Conservation (phyloP, 768 basidiomycete genomes). For the Mycena olivaceomarginata region DNA sequence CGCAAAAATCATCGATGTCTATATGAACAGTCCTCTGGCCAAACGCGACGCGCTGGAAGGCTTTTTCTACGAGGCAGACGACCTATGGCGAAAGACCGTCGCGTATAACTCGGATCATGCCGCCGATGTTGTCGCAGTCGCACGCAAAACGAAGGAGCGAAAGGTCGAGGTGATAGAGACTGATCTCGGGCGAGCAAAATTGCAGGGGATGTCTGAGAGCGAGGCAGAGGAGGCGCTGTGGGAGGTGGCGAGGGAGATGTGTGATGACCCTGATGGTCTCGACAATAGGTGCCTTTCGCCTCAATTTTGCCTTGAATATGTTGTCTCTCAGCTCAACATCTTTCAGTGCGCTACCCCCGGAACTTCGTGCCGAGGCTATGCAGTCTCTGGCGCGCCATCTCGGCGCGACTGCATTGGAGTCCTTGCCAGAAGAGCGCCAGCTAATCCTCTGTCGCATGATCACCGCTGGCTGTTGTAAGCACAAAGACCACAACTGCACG, state of each 20-base stretch:
- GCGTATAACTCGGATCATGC: neutral
- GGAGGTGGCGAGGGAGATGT: constrained; percentile 9
- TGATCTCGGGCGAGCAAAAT: neutral
- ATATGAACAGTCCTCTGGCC: neutral
- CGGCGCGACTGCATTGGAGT: neutral
- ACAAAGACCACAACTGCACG: constrained; percentile 15
- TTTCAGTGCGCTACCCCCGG: neutral
- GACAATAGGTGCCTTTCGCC: too few relatives aligned
- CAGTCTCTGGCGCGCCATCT: neutral
- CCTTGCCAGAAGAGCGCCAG: neutral
- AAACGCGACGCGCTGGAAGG: too few relatives aligned
- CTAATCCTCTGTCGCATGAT: neutral
- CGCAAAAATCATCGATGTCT: constrained; percentile 6
- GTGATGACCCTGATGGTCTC: neutral
- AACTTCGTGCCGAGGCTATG: neutral
- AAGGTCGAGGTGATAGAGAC: too few relatives aligned
- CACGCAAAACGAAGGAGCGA: neutral
- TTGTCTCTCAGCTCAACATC: neutral
- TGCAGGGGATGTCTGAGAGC: neutral
- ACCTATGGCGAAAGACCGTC: neutral
- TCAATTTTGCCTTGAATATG: neutral
- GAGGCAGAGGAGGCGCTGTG: neutral
- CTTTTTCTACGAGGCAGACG: too few relatives aligned
- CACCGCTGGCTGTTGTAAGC: neutral
- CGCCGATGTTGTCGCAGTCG: constrained; percentile 33